Evolutionary conservation across 305 asterid species (phyloP).

Genomic region (Solanum hybrid): DNA sequence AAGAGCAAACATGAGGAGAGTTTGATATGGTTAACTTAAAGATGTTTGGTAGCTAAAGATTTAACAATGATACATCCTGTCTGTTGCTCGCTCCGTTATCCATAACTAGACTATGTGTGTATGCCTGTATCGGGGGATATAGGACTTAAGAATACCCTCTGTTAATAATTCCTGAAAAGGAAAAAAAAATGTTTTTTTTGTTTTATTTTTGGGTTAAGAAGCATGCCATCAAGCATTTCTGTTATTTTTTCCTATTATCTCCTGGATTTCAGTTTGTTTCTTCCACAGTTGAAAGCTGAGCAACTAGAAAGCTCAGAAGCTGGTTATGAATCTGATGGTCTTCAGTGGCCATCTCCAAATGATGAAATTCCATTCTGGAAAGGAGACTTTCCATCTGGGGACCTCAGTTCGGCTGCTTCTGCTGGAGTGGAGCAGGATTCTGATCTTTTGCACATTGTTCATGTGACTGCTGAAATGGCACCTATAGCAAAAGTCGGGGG

Average conservation of each 20-base stretch:
- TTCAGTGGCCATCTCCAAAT: conserved; percentile 71
- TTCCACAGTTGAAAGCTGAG: conserved; percentile 38
- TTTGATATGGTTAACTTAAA: neutral
- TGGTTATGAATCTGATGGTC: conserved; percentile 19
- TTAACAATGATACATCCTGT: neutral
- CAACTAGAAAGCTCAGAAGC: conserved; percentile 20
- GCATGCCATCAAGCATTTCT: neutral
- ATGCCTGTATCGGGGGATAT: neutral
- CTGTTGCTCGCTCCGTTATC: neutral
- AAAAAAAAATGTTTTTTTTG: neutral
- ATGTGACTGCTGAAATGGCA: conserved; percentile 77
- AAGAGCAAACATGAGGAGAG: neutral
- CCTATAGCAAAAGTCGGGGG: conserved; percentile 91
- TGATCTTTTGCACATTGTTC: conserved; percentile 55
- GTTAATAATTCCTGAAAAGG: neutral
- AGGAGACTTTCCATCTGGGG: conserved; percentile 55
- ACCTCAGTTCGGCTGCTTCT: conserved; percentile 28
- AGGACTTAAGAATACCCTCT: neutral
- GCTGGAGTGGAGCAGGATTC: conserved; percentile 43
- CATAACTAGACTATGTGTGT: neutral
- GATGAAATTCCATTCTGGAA: conserved; percentile 73
- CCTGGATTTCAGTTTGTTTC: neutral
- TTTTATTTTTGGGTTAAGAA: neutral
- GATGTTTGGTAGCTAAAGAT: neutral
- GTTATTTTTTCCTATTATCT: neutral